phyloP scores from a whole-genome alignment of 176 grass and related monocot genomes.

The Zoysia japonica region DNA sequence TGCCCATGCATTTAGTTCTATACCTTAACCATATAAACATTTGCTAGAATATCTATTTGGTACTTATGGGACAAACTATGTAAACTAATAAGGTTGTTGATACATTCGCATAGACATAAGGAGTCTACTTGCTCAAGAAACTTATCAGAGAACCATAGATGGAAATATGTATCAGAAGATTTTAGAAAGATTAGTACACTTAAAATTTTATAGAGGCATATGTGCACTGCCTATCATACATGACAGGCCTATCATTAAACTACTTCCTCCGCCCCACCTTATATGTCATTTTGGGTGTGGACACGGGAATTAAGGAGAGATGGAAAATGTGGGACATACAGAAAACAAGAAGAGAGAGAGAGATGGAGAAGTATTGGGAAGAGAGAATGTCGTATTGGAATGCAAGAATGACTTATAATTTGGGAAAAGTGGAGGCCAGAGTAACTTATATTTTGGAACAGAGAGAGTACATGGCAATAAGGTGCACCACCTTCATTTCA shows the following conservation, averaged over 20 bases:
- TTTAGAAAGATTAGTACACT: not conserved
- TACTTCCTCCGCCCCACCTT: not conserved
- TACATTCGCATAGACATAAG: not conserved
- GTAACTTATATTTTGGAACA: no score
- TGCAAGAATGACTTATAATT: no score
- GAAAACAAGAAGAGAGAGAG: no score
- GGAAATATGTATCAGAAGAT: conserved; percentile 2
- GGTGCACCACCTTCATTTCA: not conserved
- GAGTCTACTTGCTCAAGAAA: not conserved
- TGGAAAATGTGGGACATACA: no score
- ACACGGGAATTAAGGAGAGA: no score
- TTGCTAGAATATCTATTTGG: not conserved
- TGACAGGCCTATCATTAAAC: not conserved
- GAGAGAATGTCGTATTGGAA: no score
- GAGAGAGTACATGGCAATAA: not conserved
- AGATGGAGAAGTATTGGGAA: no score
- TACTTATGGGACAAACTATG: not conserved
- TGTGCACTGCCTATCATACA: not conserved
- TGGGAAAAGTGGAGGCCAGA: no score
- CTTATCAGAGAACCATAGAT: not conserved
- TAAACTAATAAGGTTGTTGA: not conserved
- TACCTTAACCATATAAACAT: not conserved
- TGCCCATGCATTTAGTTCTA: not conserved
- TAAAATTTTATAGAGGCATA: not conserved
- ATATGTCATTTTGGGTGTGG: no score